Evolutionary conservation across 2,329 filamentous ascomycete genomes (phyloP).

Genomic region (Apiospora arundinis): DNA sequence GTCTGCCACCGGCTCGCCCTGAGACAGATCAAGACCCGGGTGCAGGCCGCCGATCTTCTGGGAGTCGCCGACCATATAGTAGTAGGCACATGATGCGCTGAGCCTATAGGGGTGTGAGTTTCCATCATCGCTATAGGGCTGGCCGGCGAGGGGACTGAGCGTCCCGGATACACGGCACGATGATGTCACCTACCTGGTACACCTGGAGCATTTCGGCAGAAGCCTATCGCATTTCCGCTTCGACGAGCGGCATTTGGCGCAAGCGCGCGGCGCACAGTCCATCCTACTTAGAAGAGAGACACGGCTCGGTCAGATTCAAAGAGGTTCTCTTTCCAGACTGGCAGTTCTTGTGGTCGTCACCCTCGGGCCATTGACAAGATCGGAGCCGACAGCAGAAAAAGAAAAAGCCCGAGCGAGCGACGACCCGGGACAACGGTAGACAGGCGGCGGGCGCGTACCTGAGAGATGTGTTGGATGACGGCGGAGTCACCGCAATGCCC

Average conservation of each 20-base stretch:
- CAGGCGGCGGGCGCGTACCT: neutral
- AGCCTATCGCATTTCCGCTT: conserved; percentile 21
- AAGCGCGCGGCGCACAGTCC: conserved; percentile 19
- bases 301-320: neutral
- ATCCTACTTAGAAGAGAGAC: neutral
- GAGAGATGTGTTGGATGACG: conserved; percentile 2
- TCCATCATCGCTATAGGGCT: neutral
- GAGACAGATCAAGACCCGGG: neutral
- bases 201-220: conserved; percentile 20
- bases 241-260: conserved; percentile 19
- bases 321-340: neutral
- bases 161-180: neutral
- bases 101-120: neutral
- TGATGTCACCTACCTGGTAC: conserved; percentile 11
- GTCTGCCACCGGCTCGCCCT: neutral
- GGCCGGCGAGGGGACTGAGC: neutral
- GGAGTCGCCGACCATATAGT: conserved; percentile 22
- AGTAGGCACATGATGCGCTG: conserved; percentile 18
- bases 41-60: conserved; percentile 19
- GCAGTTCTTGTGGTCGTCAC: neutral
- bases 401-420: neutral
- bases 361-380: neutral
- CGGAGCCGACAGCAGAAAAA: neutral
- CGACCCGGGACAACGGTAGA: neutral
- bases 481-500: conserved; percentile 13